These are phyloP conservation scores for Earliella scabrosa DNA, from an alignment of 1,284 basidiomycete genomes.

Conservation along the genomic window DNA sequence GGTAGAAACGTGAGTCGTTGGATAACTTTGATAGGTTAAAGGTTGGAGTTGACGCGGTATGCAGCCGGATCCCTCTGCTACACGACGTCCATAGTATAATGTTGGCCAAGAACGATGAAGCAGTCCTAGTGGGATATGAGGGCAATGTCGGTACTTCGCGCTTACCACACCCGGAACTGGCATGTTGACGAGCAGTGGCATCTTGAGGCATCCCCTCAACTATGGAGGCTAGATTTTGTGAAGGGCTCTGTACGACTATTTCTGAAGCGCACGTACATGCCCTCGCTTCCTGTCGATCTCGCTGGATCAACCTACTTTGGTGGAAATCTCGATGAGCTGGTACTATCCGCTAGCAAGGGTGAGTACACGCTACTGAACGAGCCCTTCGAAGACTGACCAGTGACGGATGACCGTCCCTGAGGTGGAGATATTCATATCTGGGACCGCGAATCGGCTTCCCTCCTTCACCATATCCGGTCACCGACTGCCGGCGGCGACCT, in stretches of 20 bases:
- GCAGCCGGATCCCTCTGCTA: slow-evolving; percentile 76
- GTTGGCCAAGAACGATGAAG: slow-evolving; percentile 58
- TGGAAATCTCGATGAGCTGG: slow-evolving; percentile 74
- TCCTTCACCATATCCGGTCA: slow-evolving; percentile 67
- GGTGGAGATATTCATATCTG: slow-evolving; percentile 84
- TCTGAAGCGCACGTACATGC: slow-evolving; percentile 71
- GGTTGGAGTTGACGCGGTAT: background rate
- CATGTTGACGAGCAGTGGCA: background rate
- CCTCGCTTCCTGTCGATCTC: slow-evolving; percentile 69
- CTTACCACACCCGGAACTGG: no score
- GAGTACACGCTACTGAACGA: no score
- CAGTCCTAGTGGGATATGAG: slow-evolving; percentile 75
- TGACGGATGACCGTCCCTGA: no score
- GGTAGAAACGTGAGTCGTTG: slow-evolving; percentile 68
- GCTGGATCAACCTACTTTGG: slow-evolving; percentile 82
- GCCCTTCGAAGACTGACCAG: no score
- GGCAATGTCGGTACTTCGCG: slow-evolving; percentile 58
- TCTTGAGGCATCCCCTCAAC: slow-evolving; percentile 72
- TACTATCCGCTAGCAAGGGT: slow-evolving; percentile 80
- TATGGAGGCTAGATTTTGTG: slow-evolving; percentile 75
- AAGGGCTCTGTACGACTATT: slow-evolving; percentile 56
- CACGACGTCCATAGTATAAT: slow-evolving; percentile 79
- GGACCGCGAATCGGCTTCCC: slow-evolving; percentile 74
- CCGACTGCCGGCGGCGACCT: slow-evolving; percentile 66
- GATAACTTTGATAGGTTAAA: no score